Evolutionary conservation across 805 yeast genomes (phyloP).

Genomic region (Wickerhamomyces alni): DNA sequence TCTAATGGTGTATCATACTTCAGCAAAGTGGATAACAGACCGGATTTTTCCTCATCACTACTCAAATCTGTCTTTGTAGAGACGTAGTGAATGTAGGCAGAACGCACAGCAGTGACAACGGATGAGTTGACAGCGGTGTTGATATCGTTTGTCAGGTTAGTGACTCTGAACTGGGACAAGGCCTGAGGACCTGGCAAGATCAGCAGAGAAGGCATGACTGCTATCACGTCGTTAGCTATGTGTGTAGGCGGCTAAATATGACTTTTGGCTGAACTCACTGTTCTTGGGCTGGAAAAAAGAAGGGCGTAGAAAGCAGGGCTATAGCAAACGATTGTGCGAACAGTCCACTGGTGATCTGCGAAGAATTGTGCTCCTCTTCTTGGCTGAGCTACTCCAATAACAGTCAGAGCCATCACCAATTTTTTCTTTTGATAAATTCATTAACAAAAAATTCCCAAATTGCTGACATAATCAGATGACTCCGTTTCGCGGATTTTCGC

Average conservation of each 20-base stretch:
- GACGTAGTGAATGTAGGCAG: constrained; percentile 79
- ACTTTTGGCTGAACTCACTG: no score
- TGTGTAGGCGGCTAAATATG: no score
- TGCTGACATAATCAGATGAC: background rate
- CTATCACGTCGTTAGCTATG: no score
- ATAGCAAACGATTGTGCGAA: background rate
- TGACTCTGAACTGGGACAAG: constrained; percentile 79
- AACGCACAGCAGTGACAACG: constrained; percentile 62
- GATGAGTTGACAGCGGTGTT: constrained; percentile 60
- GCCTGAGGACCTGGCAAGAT: constrained; percentile 86
- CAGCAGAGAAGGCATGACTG: constrained; percentile 28
- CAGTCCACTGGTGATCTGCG: background rate
- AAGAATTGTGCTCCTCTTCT: background rate
- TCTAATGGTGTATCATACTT: constrained; percentile 71
- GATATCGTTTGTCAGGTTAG: constrained; percentile 64
- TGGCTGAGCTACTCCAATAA: background rate
- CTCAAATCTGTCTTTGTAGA: constrained; percentile 35
- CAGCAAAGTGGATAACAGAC: constrained; percentile 55
- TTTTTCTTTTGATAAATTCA: background rate
- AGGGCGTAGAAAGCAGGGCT: background rate
- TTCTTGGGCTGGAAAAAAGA: no score
- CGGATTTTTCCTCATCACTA: constrained; percentile 30
- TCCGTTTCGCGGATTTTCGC: background rate
- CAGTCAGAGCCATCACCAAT: no score
- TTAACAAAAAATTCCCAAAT: background rate